phyloP scores from a whole-genome alignment of 495 filamentous ascomycete genomes.

The Talaromyces nanjingensis region DNA sequence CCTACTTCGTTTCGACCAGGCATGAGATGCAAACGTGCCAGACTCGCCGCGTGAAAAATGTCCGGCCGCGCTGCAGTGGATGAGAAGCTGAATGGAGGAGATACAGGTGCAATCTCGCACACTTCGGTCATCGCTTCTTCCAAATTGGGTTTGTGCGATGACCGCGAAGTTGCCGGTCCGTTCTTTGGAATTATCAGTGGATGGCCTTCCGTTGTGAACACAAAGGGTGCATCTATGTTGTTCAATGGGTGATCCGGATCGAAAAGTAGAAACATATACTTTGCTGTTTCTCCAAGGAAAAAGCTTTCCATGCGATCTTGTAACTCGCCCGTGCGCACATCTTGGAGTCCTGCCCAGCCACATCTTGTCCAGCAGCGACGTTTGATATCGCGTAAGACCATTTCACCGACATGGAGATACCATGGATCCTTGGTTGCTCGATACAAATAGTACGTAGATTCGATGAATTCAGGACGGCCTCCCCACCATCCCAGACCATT shows the following conservation, averaged over 20 bases:
- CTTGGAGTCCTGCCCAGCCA: slow-evolving; percentile 92
- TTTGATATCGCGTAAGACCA: slow-evolving; percentile 84
- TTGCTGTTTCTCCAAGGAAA: slow-evolving; percentile 91
- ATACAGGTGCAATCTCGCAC: slow-evolving; percentile 55
- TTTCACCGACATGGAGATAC: slow-evolving; percentile 93
- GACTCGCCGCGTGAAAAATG: slow-evolving; percentile 82
- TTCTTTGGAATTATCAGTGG: slow-evolving; percentile 75
- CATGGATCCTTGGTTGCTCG: slow-evolving; percentile 91
- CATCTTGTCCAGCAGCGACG: slow-evolving; percentile 88
- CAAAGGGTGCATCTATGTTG: slow-evolving; percentile 73
- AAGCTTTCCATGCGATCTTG: slow-evolving; percentile 99
- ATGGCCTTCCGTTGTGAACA: slow-evolving; percentile 95
- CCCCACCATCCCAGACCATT: slow-evolving; percentile 89
- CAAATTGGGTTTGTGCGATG: not conserved
- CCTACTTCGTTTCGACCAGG: slow-evolving; percentile 46
- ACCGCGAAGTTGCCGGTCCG: slow-evolving; percentile 9
- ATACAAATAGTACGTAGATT: slow-evolving; percentile 91
- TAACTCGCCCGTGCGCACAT: slow-evolving; percentile 81
- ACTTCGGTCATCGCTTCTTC: slow-evolving; percentile 10
- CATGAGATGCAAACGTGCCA: slow-evolving; percentile 74
- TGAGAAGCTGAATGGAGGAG: slow-evolving; percentile 62
- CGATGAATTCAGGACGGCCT: slow-evolving; percentile 89
- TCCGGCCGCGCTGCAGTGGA: slow-evolving; percentile 77
- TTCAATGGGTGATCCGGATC: slow-evolving; percentile 83
- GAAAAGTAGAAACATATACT: slow-evolving; percentile 90